Base-by-base conservation (phyloP, 192 early-diverging fungal genomes). In the Coemansia sp. region DNA sequence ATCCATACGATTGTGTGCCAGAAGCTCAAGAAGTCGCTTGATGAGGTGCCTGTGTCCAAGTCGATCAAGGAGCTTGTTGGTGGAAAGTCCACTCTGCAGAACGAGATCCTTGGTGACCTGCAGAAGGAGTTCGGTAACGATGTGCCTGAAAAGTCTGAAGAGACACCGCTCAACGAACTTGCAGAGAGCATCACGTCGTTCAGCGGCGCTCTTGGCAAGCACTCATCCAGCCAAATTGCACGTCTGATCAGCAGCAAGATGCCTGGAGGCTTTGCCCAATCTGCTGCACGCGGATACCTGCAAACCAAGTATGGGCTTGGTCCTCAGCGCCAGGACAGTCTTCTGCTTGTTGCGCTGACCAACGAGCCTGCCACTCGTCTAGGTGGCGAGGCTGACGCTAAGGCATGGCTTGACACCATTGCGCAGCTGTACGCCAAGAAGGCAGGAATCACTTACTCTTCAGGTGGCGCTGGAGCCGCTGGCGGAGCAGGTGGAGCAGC, bases 41-140 rank as follows among this genome's bases (percentile, higher is more conserved):
- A 87, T 37, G 94, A 97, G 62, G 83, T 97, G 51, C 89, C 93
- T 13, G 72, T 89, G 39, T 57, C 51, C 65, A 77, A 77, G 86
- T 88, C 89, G 63, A 76, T 82, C 68, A 82, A 97, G 86, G 95
- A 97, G 72, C 89, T 97, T 37, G 94, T 96, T 48, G 94, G 92
- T 60, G 95, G 95, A 76, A 97, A 97, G 84, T 94, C 92, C 8
- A 97, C 95, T 55, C 84, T 97, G 49, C 94, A 97, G 74, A 97
- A 97, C 84, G 95, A 97, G 74, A 94, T 97, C 57, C 85, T 97
- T 65, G 95, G 95, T 74, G 95, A 72, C 43, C 39, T 72, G 58
- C 70, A 72, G 43, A 72, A 72, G 64, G 70, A 72, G 64, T 66
- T 72, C 84, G 89, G 89, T 69, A 88, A 82, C 66, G 87, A 84